A percentile compares a stretch with the other conserved stretches of the same genome.
phyloP scores from a whole-genome alignment of 768 basidiomycete genomes.

The Psilocybe subaeruginosa region DNA sequence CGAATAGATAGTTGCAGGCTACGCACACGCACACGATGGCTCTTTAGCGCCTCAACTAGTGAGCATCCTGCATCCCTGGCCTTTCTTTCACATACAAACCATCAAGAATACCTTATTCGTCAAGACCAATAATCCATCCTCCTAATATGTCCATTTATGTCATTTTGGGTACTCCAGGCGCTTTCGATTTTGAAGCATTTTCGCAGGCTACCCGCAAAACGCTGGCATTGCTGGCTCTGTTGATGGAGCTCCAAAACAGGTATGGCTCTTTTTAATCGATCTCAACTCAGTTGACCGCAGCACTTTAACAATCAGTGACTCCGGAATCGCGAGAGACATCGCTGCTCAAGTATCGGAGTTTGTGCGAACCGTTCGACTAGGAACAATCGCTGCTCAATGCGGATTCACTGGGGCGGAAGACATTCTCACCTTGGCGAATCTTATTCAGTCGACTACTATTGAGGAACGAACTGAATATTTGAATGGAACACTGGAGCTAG shows the following conservation, averaged over 20 bases:
- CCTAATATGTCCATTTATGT: conserved; percentile 19
- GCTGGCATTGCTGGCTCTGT: conserved; percentile 15
- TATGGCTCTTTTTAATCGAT: not conserved
- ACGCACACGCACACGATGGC: too few species aligned
- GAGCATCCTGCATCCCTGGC: not conserved
- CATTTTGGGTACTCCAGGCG: conserved; percentile 17
- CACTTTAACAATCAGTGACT: not conserved
- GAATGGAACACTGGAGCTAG: conserved; percentile 18
- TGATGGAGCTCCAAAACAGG: conserved; percentile 13
- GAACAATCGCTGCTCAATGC: conserved; percentile 16
- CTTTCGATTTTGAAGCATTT: conserved; percentile 18
- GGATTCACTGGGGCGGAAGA: conserved; percentile 21
- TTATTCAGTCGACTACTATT: conserved; percentile 12
- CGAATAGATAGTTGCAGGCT: too few species aligned
- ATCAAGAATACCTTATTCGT: not conserved
- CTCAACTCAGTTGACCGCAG: not conserved
- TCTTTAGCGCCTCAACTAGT: too few species aligned
- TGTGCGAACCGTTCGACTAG: conserved; percentile 12
- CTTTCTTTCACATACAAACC: not conserved
- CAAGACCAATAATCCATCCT: not conserved
- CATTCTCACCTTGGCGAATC: conserved; percentile 14
- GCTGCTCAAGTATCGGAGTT: conserved; percentile 10
- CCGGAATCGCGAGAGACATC: conserved; percentile 3
- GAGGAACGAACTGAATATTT: conserved; percentile 17
- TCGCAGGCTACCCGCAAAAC: conserved; percentile 15